Evolutionary conservation across 2,329 filamentous ascomycete species (phyloP), one percentile per base, ranked within the genome.

Genomic region (Sporothrix euskadiensis): DNA sequence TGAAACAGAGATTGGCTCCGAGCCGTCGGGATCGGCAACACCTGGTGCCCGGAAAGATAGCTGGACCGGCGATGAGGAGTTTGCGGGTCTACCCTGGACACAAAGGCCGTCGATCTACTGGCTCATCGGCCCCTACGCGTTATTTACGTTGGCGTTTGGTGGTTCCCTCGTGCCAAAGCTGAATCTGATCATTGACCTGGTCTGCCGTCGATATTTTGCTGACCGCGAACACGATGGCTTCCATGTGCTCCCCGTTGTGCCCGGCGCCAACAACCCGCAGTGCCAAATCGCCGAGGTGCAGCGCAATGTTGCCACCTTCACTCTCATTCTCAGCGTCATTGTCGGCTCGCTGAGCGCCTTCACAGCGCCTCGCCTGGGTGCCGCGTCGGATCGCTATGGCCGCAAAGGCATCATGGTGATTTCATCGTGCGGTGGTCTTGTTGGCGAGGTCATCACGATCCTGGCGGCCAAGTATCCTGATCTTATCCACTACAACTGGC

Each of bases 131-230:
- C 92, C 94, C 0, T 96, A 94, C 81, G 86, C 92, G 73, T 82
- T 97, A 61, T 95, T 94, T 79, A 93, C 94, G 0, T 84, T 97
- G 71, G 94, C 94, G 0, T 95, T 96, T 81, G 96, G 95, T 44
- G 94, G 93, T 73, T 88, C 93, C 7, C 85, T 96, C 8, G 93
- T 98, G 9, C 94, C 95, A 10, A 96, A 92, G 80, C 86, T 97
- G 75, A 97, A 97, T 79, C 83, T 98, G 82, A 93, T 97, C 75
- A 86, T 97, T 75, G 88, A 91, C 73, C 86, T 99, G 39, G 89
- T 98, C 71, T 99, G 96, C 81, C 88, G 90, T 75, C 87, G 92
- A 75, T 97, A 97, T 81, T 91, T 96, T 76, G 87, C 90, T 32
- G 91, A 97, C 77, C 80, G 85, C 4, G 77, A 82, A 9, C 86